Conservation (phyloP, 2,329 filamentous ascomycete genomes). For the Camillea tinctor region DNA sequence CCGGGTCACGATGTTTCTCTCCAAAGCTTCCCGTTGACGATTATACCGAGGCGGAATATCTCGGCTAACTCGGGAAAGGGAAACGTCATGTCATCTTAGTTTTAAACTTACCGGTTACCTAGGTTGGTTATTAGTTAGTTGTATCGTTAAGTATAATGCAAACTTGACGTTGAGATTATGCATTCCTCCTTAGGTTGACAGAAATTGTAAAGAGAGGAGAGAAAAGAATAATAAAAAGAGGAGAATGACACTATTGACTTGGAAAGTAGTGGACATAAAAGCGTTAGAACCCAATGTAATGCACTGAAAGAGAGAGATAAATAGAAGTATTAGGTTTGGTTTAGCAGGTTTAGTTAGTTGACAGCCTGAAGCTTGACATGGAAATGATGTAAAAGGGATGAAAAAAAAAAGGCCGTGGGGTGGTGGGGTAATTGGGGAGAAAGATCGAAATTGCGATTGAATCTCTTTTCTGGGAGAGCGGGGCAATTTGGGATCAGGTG, state of each 20-base stretch:
- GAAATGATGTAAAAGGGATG: background rate
- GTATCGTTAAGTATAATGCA: too few species aligned
- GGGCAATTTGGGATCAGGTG: background rate
- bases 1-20: constrained; percentile 28
- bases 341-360: too few species aligned
- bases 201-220: too few species aligned
- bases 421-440: background rate
- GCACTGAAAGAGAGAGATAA: background rate
- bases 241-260: too few species aligned
- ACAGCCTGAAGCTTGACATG: too few species aligned
- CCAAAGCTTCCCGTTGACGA: constrained; percentile 9
- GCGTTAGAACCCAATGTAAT: background rate
- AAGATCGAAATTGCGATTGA: background rate
- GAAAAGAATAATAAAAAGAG: too few species aligned
- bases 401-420: background rate
- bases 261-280: too few species aligned
- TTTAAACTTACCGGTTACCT: background rate
- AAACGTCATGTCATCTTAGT: constrained; percentile 18
- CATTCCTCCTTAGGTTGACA: too few species aligned
- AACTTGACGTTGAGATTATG: too few species aligned
- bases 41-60: constrained; percentile 31
- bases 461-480: background rate
- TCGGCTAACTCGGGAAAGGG: constrained; percentile 25
- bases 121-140: too few species aligned
- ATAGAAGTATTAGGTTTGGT: too few species aligned